Percentiles rank a stretch among this genome's conserved stretches.
Evolutionary conservation across 257 asterid species (phyloP).

Genomic region (Fraxinus excelsior): DNA sequence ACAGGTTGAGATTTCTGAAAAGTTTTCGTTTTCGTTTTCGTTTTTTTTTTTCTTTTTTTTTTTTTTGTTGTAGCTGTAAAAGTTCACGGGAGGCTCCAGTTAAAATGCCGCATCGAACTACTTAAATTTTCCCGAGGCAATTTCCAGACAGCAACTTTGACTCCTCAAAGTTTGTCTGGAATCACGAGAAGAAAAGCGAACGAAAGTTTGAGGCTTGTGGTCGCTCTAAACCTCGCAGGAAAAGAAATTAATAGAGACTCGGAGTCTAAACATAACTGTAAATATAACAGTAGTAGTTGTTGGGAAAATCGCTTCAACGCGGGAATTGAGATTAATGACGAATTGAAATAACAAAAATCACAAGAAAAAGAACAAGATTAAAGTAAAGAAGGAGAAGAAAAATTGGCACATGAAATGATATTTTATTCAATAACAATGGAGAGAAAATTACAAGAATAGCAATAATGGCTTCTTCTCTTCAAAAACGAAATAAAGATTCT

Average conservation of each 20-base stretch:
- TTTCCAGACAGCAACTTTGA: conserved; percentile 65
- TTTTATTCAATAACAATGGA: too few species aligned
- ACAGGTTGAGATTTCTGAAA: neutral
- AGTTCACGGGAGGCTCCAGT: conserved; percentile 15
- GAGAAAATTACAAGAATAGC: too few species aligned
- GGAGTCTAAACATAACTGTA: conserved; percentile 5
- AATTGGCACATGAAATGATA: too few species aligned
- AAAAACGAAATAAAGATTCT: too few species aligned
- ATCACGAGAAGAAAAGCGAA: conserved; percentile 73
- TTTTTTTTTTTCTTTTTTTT: too few species aligned
- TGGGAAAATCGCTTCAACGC: too few species aligned
- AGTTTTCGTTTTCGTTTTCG: neutral
- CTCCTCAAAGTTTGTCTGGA: conserved; percentile 41
- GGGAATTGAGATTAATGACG: too few species aligned
- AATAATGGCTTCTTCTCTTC: too few species aligned
- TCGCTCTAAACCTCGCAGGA: neutral
- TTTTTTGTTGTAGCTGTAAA: neutral
- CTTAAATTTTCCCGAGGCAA: conserved; percentile 86
- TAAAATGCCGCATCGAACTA: conserved; percentile 91
- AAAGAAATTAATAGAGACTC: neutral
- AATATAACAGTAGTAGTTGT: conserved; percentile 10
- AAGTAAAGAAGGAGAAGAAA: too few species aligned
- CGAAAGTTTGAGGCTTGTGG: conserved; percentile 23
- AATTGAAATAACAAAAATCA: too few species aligned
- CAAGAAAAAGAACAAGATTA: too few species aligned